A percentile compares a stretch with the other conserved stretches of the same genome.
Conservation (phyloP, 176 grass and related monocot species). For the Raddia distichophylla region DNA sequence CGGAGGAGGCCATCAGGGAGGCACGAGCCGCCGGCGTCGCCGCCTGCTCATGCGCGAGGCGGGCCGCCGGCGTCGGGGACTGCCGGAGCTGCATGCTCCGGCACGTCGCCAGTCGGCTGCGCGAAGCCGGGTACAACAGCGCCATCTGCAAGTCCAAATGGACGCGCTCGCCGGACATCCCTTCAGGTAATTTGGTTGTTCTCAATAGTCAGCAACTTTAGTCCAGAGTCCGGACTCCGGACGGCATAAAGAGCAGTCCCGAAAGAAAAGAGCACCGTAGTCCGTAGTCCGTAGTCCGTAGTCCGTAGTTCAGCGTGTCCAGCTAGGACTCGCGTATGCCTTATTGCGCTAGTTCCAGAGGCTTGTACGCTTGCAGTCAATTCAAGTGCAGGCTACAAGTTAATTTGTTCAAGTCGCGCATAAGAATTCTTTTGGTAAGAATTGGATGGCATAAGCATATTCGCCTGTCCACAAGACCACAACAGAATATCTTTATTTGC, state of each 20-base stretch:
- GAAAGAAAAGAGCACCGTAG: not conserved
- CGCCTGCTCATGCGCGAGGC: slow-evolving; percentile 57
- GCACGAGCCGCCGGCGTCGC: slow-evolving; percentile 43
- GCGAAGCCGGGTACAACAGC: slow-evolving; percentile 71
- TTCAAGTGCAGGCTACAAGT: not conserved
- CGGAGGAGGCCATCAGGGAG: slow-evolving; percentile 55
- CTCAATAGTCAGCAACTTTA: not conserved
- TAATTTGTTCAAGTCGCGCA: not conserved
- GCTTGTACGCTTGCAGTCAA: not conserved
- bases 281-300: not conserved
- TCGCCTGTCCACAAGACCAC: not conserved
- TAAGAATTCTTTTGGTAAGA: not conserved
- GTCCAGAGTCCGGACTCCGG: not conserved
- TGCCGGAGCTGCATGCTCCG: slow-evolving; percentile 72
- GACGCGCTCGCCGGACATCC: slow-evolving; percentile 72
- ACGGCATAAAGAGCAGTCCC: not conserved
- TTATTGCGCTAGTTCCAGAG: not conserved
- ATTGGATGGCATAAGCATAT: not conserved
- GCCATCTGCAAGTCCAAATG: slow-evolving; percentile 90
- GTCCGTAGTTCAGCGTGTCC: not conserved
- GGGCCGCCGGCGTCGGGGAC: slow-evolving; percentile 27
- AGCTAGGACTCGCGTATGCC: not conserved
- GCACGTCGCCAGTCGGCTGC: slow-evolving; percentile 53
- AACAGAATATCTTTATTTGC: not conserved
- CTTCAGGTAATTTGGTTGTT: slow-evolving; percentile 57